phyloP scores from a whole-genome alignment of 1,284 basidiomycete species.

The Papiliotrema flavescens region DNA sequence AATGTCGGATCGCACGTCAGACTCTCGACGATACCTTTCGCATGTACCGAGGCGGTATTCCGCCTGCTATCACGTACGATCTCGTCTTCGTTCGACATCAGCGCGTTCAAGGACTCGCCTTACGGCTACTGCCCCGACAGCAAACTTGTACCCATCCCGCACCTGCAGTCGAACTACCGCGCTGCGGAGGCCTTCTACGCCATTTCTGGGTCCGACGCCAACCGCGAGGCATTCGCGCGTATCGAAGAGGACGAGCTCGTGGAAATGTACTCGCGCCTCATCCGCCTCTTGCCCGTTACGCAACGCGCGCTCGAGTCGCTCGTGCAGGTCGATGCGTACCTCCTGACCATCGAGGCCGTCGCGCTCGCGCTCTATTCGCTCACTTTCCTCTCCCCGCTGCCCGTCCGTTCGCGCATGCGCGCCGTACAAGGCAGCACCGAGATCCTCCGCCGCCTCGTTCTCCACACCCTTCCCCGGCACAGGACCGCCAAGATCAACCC shows the following conservation, averaged over 20 bases:
- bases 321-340: conserved; percentile 59
- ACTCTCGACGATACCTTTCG: conserved; percentile 42
- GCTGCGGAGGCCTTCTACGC: conserved; percentile 80
- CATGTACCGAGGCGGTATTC: conserved; percentile 59
- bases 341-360: conserved; percentile 74
- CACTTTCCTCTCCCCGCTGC: conserved; percentile 73
- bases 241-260: conserved; percentile 62
- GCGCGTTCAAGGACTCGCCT: conserved; percentile 54
- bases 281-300: conserved; percentile 75
- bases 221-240: conserved; percentile 67
- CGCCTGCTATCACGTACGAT: conserved; percentile 72
- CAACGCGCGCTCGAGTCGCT: conserved; percentile 68
- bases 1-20: conserved; percentile 60
- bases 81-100: conserved; percentile 54
- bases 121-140: conserved; percentile 22
- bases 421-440: conserved; percentile 45
- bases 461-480: conserved; percentile 38
- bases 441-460: conserved; percentile 50
- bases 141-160: conserved; percentile 24
- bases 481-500: conserved; percentile 54
- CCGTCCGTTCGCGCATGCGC: conserved; percentile 67
- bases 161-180: conserved; percentile 37
- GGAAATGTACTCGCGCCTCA: conserved; percentile 63
- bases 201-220: conserved; percentile 70
- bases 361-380: conserved; percentile 80